Evolutionary conservation across 371 early-diverging fungal species (phyloP), one percentile per base, ranked within the genome.

Genomic region (Actinomortierella wolfii): DNA sequence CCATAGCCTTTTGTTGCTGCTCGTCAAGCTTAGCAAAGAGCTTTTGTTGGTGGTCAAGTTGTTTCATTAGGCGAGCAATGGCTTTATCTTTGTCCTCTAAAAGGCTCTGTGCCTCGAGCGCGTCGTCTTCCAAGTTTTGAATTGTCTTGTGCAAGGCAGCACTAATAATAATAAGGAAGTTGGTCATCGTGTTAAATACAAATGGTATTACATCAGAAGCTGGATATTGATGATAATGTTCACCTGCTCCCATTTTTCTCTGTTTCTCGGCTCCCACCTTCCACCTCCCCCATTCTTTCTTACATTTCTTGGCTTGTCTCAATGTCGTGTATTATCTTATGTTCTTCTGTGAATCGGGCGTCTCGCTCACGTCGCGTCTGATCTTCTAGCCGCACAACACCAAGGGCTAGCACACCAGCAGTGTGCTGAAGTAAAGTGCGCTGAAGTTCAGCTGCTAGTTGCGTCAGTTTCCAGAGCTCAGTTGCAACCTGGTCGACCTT

Each of bases 401-500:
- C 86, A 5, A 76, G 51, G 1, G 76, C 75, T n/a, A 93, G 62
- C 3, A 87, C 83, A 14, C 85, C 89, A 0, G 88, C 87, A 13
- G 87, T 85, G 57, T 93, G 94, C 55, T 89, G 85, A 23, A 92
- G 59, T 20, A 92, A 79, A 17, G 76, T 79, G 15, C 87, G 78
- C 51, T 90, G 90, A 4, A 84, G 76, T n/a, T 88, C 84, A 17
- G 87, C 77, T 21, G 87, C 82, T 39, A 84, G 76, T 39, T 82
- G 79, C 6, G 84, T 79, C 28, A 85, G 56, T 39, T 84, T 82
- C 79, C 86, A 86, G 14, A 91, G 66, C 28, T 88, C 86, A n/a
- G 82, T 79, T 1, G 88, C 81, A 11, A 93, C 82, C 26, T 84
- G 83, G 51, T 89, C 87, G 49, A 90, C 86, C 64, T 87, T 88